Evolutionary conservation across 352 stramenopile species (phyloP).

Genomic region (Pythium rhizo-oryzae): DNA sequence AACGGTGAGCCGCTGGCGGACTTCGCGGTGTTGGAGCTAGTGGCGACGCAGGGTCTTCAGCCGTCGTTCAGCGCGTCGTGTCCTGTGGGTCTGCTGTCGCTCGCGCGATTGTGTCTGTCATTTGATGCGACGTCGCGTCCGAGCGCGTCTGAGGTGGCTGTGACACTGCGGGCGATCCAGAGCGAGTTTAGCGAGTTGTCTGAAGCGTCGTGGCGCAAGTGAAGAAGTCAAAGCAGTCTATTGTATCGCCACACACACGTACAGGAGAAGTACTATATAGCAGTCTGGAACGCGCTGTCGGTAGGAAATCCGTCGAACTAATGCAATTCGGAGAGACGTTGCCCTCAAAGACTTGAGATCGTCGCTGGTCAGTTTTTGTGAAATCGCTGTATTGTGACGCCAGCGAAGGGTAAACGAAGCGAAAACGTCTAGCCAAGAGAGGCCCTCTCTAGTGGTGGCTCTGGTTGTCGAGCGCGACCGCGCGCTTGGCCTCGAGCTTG

Average conservation of each 20-base stretch:
- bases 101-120: background rate
- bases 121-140: background rate
- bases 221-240: background rate
- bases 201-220: no score
- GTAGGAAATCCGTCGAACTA: background rate
- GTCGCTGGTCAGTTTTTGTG: background rate
- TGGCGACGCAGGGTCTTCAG: no score
- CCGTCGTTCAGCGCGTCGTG: no score
- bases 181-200: background rate
- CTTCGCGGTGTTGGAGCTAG: no score
- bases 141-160: background rate
- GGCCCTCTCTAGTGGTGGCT: conserved; percentile 26
- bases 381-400: no score
- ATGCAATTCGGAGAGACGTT: background rate
- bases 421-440: no score
- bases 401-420: no score
- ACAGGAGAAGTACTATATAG: conserved; percentile 5
- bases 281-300: background rate
- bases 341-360: background rate
- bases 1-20: no score
- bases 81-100: no score
- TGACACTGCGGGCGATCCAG: background rate
- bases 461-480: conserved; percentile 45
- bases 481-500: conserved; percentile 79
- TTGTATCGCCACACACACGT: background rate